Evolutionary conservation across 148 eudicot species (phyloP), one percentile per base, ranked within the genome.

Genomic region (Polygonum aviculare): DNA sequence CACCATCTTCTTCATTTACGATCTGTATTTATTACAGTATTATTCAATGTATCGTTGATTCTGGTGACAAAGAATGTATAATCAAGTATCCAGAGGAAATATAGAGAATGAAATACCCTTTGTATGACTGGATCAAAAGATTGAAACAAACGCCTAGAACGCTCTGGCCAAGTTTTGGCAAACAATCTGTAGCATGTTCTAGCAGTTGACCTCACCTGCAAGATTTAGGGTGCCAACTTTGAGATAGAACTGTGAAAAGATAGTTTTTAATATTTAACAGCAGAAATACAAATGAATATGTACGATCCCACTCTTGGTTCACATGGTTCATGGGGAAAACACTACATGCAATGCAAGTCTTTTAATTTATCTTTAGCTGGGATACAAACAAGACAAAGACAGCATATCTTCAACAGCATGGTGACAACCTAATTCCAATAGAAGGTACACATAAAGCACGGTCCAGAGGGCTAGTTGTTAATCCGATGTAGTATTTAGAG

Each of bases 131-230:
- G 94, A 83, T 95, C 99, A 72, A 93, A 95, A 54, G 91, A 87
- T 60, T 81, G 86, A 81, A 90, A 95, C 69, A 95, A 80, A 59
- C 97, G 88, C 59, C 93, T 85, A 31, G 99, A 90, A 79, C 94
- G 99, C 74, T 95, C 99, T n/a, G 99, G 99, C 99, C 99, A 95
- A 74, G 99, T 95, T 83, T 84, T 95, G 19, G 94, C 87, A 81
- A 95, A 95, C 94, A 95, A 81, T 82, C 99, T 86, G 81, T 91
- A 93, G 87, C 96, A 95, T 50, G 94, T 86, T 83, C 99, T 93
- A 71, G 99, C 99, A 85, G 93, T 91, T 79, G 98, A 88, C 50
- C 99, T 86, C 9, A 93, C 99, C 99, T 95, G 86, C 73, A 65
- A 59, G 57, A 54, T 57, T 54, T 57, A n/a, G 26, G 38, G 31